Evolutionary conservation across 352 stramenopile genomes (phyloP), one percentile per base, ranked within the genome.

Genomic region (Achlya hypogyna): DNA sequence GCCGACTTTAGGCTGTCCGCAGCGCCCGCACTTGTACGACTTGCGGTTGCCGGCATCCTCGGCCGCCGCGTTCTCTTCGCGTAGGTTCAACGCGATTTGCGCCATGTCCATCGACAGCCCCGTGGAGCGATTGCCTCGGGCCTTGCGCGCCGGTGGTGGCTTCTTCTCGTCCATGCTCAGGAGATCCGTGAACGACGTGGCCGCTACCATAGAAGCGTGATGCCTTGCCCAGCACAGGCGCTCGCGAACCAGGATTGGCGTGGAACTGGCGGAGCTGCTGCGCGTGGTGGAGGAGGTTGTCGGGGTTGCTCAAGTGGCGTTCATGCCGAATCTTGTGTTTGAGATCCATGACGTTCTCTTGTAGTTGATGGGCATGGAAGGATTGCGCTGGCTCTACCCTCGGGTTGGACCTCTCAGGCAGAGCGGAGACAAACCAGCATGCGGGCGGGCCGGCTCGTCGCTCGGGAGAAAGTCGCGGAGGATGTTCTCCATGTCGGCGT

Each of bases 11-110:
- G 84, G 82, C 60, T 94, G 83, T 0, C 85, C 85, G 49, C 85
- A 94, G 38, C 85, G 83, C 5, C 85, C 85, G 59, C 85, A 94
- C 72, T 94, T 94, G 82, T 94, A 94, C 73, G 85, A 70, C 69
- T 91, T 91, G 38, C 82, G 80, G 67, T 83, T 86, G 52, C 70
- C 63, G 18, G 87, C 79, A 34, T 81, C 74, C 20, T 28, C 63
- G 0, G 42, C 38, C 28, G 56, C 62, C 4, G 43, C 47, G 52
- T 80, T 78, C 65, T 79, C 82, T 42, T 29, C 71, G 35, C 43
- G 69, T 42, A 93, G 87, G 10, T 76, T 75, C 49, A 93, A 64
- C 53, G 89, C 88, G 66, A 93, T 82, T 53, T 91, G 81, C 38
- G 81, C 88, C 74, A 93, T 82, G 75, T 93, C 84, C 77, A 89